Evolutionary conservation across 768 basidiomycete genomes (phyloP), one percentile per base, ranked within the genome.

Genomic region (Tricholomella constricta): DNA sequence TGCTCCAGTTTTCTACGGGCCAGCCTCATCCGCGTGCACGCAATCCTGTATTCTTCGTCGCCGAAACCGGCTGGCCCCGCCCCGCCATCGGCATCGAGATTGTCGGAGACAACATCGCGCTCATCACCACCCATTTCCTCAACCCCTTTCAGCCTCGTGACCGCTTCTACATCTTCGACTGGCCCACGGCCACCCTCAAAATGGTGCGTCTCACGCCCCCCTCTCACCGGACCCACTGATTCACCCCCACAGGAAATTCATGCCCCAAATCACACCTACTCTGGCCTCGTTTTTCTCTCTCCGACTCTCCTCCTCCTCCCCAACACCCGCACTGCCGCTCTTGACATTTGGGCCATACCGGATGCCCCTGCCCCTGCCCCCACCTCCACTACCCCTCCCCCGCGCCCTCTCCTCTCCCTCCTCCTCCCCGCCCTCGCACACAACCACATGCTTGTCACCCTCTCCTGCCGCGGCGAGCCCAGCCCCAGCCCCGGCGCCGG

Each of bases 381-480:
- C 0, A 44, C 51, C 40, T 3, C 17, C 38, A 41, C 38, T 15
- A 9, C 40, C 4, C 2, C 49, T 3, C 55, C 61, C 8, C 54
- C 58, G 1, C 32, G 29, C 6, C 71, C 69, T 9, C 41, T 63
- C 25, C 56, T 61, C 29, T 42, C 55, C 10, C 61, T 75, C 14
- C 48, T 55, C 2, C 67, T 77, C 9, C 73, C 76, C 6, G 48
- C 29, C 7, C 63, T 78, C 7, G 53, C 59, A 7, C 59, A 62
- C 2, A 62, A 58, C 29, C 46, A 57, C 29, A 46, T 43, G 4
- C 54, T 72, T 20, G 50, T 57, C 20, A 49, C 41, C 11, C 67
- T 77, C 6, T 64, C 69, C 15, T 74, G 74, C 51, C 68, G 76
- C 8, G 68, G 69, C 3, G 76, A 81, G 55, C 77, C 76, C 25